A percentile compares a stretch with the other conserved stretches of the same genome.
phyloP scores from a whole-genome alignment of 2,329 filamentous ascomycete species.

The Fusarium papillatum region DNA sequence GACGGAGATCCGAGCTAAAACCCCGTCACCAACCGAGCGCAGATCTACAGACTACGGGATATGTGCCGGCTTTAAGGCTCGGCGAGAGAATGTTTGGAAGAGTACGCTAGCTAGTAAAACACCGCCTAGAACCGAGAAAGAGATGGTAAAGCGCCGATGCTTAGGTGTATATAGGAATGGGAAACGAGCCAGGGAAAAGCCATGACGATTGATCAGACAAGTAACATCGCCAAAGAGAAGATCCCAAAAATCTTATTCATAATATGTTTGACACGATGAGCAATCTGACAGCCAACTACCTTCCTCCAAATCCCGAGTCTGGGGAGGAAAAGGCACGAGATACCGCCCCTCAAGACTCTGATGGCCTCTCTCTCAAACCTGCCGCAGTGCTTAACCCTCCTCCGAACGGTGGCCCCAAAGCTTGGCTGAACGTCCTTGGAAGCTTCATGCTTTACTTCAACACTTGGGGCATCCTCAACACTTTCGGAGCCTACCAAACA shows the following conservation, averaged over 20 bases:
- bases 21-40: neutral
- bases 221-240: neutral
- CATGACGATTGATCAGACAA: neutral
- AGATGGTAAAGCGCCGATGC: neutral
- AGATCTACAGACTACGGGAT: neutral
- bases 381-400: neutral
- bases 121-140: neutral
- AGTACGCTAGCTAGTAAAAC: neutral
- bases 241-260: neutral
- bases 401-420: neutral
- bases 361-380: neutral
- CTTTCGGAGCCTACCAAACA: slow-evolving; percentile 68
- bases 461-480: slow-evolving; percentile 61
- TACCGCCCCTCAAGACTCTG: neutral
- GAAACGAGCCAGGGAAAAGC: neutral
- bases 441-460: slow-evolving; percentile 62
- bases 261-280: neutral
- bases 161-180: neutral
- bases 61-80: neutral
- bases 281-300: neutral
- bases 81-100: neutral
- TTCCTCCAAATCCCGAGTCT: neutral
- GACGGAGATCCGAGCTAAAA: neutral
- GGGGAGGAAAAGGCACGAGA: neutral
- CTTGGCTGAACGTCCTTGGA: neutral